A percentile compares a stretch with the other conserved stretches of the same genome.
These are phyloP conservation scores for Oryza glaberrima DNA, from an alignment of 176 grass and related monocot genomes.

Conservation along the genomic window DNA sequence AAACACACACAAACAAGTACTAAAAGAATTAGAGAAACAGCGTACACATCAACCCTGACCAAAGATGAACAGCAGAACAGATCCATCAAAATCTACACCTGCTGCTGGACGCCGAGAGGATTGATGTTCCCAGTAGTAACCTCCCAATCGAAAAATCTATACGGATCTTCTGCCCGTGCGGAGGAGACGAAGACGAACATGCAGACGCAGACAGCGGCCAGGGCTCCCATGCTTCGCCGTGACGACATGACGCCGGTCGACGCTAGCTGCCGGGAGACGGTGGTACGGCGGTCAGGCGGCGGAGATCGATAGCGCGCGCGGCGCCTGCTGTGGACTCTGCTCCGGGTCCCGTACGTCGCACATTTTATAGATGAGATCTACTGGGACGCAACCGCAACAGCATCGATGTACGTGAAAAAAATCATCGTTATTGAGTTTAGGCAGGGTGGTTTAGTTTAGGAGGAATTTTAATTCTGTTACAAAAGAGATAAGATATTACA, in stretches of 20 bases:
- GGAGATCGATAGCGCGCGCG: background rate
- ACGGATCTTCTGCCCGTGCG: slow-evolving; percentile 48
- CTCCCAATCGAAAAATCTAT: slow-evolving; percentile 66
- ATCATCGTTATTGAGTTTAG: background rate
- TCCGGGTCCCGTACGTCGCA: background rate
- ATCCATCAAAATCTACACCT: slow-evolving; percentile 16
- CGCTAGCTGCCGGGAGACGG: background rate
- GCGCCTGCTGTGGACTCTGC: background rate
- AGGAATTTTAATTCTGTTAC: background rate
- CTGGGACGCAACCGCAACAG: background rate
- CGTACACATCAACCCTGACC: background rate
- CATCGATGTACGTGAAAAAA: background rate
- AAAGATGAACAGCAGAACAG: background rate
- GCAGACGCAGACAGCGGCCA: slow-evolving; percentile 12
- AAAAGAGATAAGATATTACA: background rate
- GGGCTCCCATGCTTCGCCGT: background rate
- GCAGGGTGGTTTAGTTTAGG: background rate
- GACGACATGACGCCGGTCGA: background rate
- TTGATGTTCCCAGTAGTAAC: slow-evolving; percentile 60
- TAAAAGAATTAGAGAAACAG: background rate
- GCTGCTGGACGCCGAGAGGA: slow-evolving; percentile 61
- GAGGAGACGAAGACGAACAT: background rate
- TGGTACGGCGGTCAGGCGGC: background rate
- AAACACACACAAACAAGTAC: background rate
- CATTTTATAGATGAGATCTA: background rate